Conservation (phyloP, 2,329 filamentous ascomycete species). For the Blastomyces parvus region DNA sequence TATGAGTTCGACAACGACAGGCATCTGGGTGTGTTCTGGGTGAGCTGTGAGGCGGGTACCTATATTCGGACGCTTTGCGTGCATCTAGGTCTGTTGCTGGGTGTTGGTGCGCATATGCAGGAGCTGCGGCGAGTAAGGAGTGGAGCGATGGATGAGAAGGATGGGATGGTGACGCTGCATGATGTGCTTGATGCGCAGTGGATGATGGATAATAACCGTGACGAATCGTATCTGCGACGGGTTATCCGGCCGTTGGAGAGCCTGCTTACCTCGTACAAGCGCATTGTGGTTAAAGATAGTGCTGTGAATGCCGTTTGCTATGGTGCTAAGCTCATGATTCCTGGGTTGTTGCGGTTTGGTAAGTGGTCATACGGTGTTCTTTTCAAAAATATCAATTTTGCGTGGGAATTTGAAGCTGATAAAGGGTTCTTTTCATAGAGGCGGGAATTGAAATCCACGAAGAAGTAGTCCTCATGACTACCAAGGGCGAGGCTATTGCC, state of each 20-base stretch:
- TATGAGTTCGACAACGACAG: conserved; percentile 97
- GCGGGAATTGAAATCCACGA: conserved; percentile 86
- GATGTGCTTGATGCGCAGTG: conserved; percentile 94
- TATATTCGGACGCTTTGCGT: conserved; percentile 98
- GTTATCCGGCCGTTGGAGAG: conserved; percentile 92
- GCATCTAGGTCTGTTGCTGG: conserved; percentile 66
- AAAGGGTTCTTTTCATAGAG: conserved; percentile 45
- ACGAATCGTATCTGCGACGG: conserved; percentile 82
- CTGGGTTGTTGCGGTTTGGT: conserved; percentile 86
- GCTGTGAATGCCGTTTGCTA: conserved; percentile 97
- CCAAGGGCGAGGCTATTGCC: conserved; percentile 97
- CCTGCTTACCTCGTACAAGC: conserved; percentile 86
- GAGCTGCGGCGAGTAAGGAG: conserved; percentile 87
- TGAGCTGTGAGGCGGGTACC: conserved; percentile 95
- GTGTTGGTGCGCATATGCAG: conserved; percentile 96
- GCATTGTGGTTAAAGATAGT: conserved; percentile 94
- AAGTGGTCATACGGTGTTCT: conserved; percentile 27
- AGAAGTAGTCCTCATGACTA: conserved; percentile 96
- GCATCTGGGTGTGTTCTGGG: conserved; percentile 97
- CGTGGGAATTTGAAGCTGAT: conserved; percentile 4
- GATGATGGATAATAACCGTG: conserved; percentile 88
- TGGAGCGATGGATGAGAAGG: conserved; percentile 88
- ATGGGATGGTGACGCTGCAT: conserved; percentile 85
- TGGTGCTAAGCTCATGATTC: conserved; percentile 97
- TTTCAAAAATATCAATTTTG: neutral